Evolutionary conservation across 345 rosid genomes (phyloP), one percentile per base, ranked within the genome.

Genomic region (Citrus maxima): DNA sequence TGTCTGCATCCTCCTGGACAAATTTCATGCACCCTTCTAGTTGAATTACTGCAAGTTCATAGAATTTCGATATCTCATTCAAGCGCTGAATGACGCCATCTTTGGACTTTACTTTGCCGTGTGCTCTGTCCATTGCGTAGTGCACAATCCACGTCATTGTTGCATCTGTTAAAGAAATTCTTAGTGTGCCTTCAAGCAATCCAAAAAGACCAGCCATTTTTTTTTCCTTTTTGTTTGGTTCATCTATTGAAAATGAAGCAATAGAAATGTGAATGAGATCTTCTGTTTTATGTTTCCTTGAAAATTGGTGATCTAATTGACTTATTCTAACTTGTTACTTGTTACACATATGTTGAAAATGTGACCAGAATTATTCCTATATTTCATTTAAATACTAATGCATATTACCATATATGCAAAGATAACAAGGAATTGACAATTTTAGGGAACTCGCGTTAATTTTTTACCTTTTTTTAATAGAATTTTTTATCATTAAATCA

Each of bases 131-230:
- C 98, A 93, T 93, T 30, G 92, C 93, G 25, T 78, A 78, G 69
- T 90, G 90, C 19, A 95, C 89, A 75, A 92, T 90, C 79, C 90
- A 84, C 98, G 89, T 95, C 95, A 89, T 95, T 0, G 94, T 90
- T 4, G 98, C 90, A 80, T 93, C 98, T 40, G 89, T 85, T 27
- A 89, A 80, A 25, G 97, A 92, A 72, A 85, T 82, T 77, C 76
- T 90, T n/a, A 89, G 84, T 77, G 82, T 88, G 5, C 87, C 90
- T 51, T 85, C 90, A 38, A 86, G 71, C 79, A 83, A 86, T 7
- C 86, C 83, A 28, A 85, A 67, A 25, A 87, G 74, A 12, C 81
- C 86, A 27, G 87, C 90, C 95, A 89, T 90, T 62, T 78, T 56
- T 70, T 72, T 62, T 40, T 19, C 76, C 3, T 70, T 72, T 61